Base-by-base conservation (phyloP, 768 basidiomycete species). In the Agrocybe chaxingu region DNA sequence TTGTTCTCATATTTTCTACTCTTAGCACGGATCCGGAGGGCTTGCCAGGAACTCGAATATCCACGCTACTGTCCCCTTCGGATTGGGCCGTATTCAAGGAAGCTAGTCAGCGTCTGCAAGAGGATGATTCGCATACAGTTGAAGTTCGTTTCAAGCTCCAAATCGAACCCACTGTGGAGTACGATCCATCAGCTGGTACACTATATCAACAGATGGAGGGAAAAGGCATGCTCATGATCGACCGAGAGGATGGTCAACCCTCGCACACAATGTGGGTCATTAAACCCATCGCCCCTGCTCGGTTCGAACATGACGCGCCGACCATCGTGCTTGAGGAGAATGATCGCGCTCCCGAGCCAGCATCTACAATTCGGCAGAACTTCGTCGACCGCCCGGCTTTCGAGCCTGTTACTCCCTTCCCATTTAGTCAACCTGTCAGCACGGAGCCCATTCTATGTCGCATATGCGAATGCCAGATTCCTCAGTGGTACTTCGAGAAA, bases 401-500 rank as follows among this genome's bases (percentile, higher is more conserved):
- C 12, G 82, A 80, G 49, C 79, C 83, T 8, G 66, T 75, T 37
- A 84, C 82, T 2, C 83, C 86, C 3, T 89, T 95, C 66, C 87
- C 91, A 7, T 84, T 87, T 66, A 74, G 75, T 39, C 80, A 84
- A 16, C 84, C 87, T 18, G 87, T 98, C 69, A 87, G 84, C 62
- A 84, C 80, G 19, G 83, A 90, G 52, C 84, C 80, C 29, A 90
- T 98, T 45, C 78, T 99, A 16, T 98, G 97, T 71, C 89, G 97
- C 30, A 99, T 99, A 55, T 99, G 97, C 75, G 97, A 99, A 70
- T 85, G 89, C 62, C 86, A 89, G 58, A 89, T 98, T 51, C 95
- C 96, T 2, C 90, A 96, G 54, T 99, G 97, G 97, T 99, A 94
- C 74, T 99, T 99, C 66, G 97, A 98, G 73, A 98, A 98, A 73